Conservation (phyloP, 1,139 yeast genomes). For the Hansenula lynferdii region DNA sequence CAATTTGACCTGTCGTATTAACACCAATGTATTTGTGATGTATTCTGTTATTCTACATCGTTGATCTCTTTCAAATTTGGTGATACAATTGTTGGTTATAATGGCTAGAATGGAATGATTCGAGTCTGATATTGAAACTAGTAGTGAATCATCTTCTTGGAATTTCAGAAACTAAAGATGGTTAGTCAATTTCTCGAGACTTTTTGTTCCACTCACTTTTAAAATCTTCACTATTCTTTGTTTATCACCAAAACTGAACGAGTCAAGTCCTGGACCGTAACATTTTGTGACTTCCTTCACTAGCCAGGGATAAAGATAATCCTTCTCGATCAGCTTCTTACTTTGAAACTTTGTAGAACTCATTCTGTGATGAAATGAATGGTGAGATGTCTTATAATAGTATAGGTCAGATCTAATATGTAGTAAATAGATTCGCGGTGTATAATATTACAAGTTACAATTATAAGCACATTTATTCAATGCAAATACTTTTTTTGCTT, state of each 20-base stretch:
- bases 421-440: too few relatives aligned
- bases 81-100: conserved; percentile 6
- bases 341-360: neutral
- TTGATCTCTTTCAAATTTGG: conserved; percentile 9
- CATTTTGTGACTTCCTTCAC: neutral
- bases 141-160: neutral
- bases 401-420: too few relatives aligned
- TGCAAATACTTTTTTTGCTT: too few relatives aligned
- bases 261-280: neutral
- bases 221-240: neutral
- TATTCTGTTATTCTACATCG: conserved; percentile 13
- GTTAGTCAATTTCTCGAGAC: neutral
- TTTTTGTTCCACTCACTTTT: neutral
- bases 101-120: conserved; percentile 10
- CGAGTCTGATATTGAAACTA: conserved; percentile 10
- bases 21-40: conserved; percentile 7
- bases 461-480: too few relatives aligned
- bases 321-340: neutral
- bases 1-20: conserved; percentile 6
- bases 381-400: too few relatives aligned
- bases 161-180: neutral
- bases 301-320: neutral
- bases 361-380: too few relatives aligned
- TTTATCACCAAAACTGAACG: neutral
- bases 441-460: too few relatives aligned